Percentiles rank a stretch among this genome's conserved stretches.
phyloP scores from a whole-genome alignment of 1,284 basidiomycete species.

The Leccinum pachyderme region DNA sequence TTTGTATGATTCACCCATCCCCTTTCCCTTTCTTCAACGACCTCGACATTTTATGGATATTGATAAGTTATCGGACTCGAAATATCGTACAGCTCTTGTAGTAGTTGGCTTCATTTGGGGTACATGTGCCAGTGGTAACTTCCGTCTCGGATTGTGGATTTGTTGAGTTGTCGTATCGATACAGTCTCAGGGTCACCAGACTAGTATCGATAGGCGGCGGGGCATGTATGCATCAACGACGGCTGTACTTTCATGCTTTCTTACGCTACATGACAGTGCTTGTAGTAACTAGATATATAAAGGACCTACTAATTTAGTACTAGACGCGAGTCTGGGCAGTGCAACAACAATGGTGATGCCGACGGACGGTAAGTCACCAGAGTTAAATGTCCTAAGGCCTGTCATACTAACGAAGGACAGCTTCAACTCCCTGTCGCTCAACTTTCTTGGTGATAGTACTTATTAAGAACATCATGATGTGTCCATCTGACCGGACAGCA shows the following conservation, averaged over 20 bases:
- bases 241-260: too few relatives aligned
- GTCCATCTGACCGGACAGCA: not conserved
- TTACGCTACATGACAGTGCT: too few relatives aligned
- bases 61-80: not conserved
- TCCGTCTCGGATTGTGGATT: not conserved
- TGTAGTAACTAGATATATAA: too few relatives aligned
- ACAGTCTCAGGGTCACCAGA: too few relatives aligned
- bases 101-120: not conserved
- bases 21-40: not conserved
- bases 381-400: not conserved
- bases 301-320: too few relatives aligned
- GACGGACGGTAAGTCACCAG: too few relatives aligned
- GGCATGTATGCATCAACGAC: not conserved
- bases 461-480: not conserved
- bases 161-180: not conserved
- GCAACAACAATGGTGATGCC: too few relatives aligned
- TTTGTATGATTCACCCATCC: not conserved
- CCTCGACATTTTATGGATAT: slow-evolving; percentile 8
- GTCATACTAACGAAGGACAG: not conserved
- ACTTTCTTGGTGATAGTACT: too few relatives aligned
- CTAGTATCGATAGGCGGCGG: too few relatives aligned
- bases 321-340: too few relatives aligned
- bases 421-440: not conserved
- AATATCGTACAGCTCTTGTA: not conserved
- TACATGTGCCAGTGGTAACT: not conserved